Conservation (phyloP, 2,329 filamentous ascomycete genomes). For the Pezicula radicicola region DNA sequence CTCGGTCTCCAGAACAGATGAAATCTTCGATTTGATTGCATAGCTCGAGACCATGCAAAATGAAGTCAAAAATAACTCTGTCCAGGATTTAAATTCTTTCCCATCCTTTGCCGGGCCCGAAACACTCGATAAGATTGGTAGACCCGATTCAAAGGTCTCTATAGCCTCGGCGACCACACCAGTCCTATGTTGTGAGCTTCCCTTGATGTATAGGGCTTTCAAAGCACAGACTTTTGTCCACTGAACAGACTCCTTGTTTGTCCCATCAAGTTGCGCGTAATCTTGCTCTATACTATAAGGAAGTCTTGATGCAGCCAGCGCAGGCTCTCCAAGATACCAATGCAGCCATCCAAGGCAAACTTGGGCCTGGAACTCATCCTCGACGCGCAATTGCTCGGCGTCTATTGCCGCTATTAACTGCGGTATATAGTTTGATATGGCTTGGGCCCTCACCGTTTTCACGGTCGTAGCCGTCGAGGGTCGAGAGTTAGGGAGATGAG, state of each 20-base stretch:
- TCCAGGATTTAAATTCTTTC: slow-evolving; percentile 72
- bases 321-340: slow-evolving; percentile 71
- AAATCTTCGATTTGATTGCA: slow-evolving; percentile 48
- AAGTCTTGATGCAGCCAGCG: slow-evolving; percentile 55
- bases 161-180: slow-evolving; percentile 56
- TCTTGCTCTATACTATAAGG: slow-evolving; percentile 60
- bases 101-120: slow-evolving; percentile 50
- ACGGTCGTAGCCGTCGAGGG: slow-evolving; percentile 16
- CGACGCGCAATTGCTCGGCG: slow-evolving; percentile 46
- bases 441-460: slow-evolving; percentile 13
- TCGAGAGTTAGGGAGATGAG: slow-evolving; percentile 12
- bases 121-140: slow-evolving; percentile 57
- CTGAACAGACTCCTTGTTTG: slow-evolving; percentile 52
- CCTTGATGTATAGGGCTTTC: slow-evolving; percentile 76
- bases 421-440: slow-evolving; percentile 22
- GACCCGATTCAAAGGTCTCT: slow-evolving; percentile 60
- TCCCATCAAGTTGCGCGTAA: slow-evolving; percentile 47
- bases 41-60: slow-evolving; percentile 68
- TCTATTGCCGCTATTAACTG: slow-evolving; percentile 55
- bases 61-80: slow-evolving; percentile 73
- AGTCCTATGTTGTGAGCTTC: slow-evolving; percentile 54
- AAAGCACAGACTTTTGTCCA: slow-evolving; percentile 83
- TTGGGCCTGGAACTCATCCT: slow-evolving; percentile 73
- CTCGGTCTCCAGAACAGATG: slow-evolving; percentile 48
- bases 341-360: slow-evolving; percentile 84